These are phyloP conservation scores for Pelargonium australe DNA, from an alignment of 441 rosid species.

Conservation along the genomic window DNA sequence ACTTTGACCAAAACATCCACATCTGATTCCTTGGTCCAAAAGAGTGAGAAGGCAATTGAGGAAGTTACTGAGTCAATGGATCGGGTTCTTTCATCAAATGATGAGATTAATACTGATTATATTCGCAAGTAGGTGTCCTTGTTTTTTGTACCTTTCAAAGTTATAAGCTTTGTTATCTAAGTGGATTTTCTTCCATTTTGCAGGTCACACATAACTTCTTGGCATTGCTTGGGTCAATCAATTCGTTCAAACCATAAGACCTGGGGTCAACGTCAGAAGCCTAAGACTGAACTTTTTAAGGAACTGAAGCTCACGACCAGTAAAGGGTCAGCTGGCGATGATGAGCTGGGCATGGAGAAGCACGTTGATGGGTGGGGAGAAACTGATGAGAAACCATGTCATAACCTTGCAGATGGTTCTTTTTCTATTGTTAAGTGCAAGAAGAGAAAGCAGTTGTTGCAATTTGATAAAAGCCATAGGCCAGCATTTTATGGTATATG, in stretches of 20 bases:
- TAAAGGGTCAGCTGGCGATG: slow-evolving; percentile 33
- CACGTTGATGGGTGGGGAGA: slow-evolving; percentile 42
- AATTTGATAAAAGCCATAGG: slow-evolving; percentile 72
- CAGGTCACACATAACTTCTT: slow-evolving; percentile 67
- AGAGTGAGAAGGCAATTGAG: slow-evolving; percentile 31
- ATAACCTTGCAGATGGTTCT: slow-evolving; percentile 18
- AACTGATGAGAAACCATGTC: slow-evolving; percentile 27
- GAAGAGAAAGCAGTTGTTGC: slow-evolving; percentile 57
- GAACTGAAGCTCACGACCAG: slow-evolving; percentile 55
- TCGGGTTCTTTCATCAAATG: slow-evolving; percentile 40
- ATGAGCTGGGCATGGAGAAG: slow-evolving; percentile 44
- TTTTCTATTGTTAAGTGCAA: slow-evolving; percentile 27
- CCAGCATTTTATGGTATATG: slow-evolving; percentile 91
- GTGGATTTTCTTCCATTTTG: slow-evolving; percentile 24
- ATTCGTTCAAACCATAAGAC: slow-evolving; percentile 38
- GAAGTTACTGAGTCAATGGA: slow-evolving; percentile 55
- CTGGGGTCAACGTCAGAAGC: slow-evolving; percentile 75
- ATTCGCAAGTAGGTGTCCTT: slow-evolving; percentile 48
- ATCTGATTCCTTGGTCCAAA: slow-evolving; percentile 19
- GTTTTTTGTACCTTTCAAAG: slow-evolving; percentile 5
- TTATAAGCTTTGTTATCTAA: slow-evolving; percentile 1
- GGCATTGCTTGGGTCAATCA: slow-evolving; percentile 53
- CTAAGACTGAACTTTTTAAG: slow-evolving; percentile 55
- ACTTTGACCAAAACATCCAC: slow-evolving; percentile 27
- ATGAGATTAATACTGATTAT: slow-evolving; percentile 37